Percentiles rank a stretch among this genome's conserved stretches.
phyloP scores from a whole-genome alignment of 805 yeast species.

The Metschnikowia cubensis region DNA sequence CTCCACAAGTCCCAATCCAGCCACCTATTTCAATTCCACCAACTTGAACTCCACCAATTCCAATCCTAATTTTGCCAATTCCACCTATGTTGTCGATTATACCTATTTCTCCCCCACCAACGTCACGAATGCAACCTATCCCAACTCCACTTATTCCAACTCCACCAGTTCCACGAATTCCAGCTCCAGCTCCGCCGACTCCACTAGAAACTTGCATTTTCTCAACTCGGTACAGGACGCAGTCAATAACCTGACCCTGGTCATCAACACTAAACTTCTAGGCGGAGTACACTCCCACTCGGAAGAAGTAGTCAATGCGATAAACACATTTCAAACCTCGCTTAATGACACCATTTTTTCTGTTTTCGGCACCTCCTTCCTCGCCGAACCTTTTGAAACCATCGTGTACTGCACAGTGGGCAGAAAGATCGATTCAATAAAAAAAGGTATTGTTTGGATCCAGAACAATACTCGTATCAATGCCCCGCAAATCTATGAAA shows the following conservation, averaged over 20 bases:
- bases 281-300: constrained; percentile 54
- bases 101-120: not conserved
- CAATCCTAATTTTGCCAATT: not conserved
- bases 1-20: not conserved
- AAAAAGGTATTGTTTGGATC: constrained; percentile 77
- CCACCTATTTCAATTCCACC: not conserved
- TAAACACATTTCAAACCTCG: constrained; percentile 21
- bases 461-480: constrained; percentile 45
- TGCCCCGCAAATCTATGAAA: constrained; percentile 6
- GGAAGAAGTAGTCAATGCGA: constrained; percentile 4
- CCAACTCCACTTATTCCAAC: not conserved
- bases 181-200: not conserved
- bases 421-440: constrained; percentile 60
- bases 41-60: not conserved
- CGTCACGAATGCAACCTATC: not conserved
- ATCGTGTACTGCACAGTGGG: constrained; percentile 80
- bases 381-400: constrained; percentile 58
- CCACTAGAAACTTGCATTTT: not conserved
- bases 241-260: constrained; percentile 43
- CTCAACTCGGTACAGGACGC: constrained; percentile 8
- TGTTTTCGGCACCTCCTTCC: constrained; percentile 64
- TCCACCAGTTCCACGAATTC: not conserved
- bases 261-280: constrained; percentile 60
- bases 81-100: not conserved
- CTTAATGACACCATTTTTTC: constrained; percentile 56